Evolutionary conservation across 2,329 filamentous ascomycete species (phyloP), one percentile per base, ranked within the genome.

Genomic region (Stemphylium lycopersici): DNA sequence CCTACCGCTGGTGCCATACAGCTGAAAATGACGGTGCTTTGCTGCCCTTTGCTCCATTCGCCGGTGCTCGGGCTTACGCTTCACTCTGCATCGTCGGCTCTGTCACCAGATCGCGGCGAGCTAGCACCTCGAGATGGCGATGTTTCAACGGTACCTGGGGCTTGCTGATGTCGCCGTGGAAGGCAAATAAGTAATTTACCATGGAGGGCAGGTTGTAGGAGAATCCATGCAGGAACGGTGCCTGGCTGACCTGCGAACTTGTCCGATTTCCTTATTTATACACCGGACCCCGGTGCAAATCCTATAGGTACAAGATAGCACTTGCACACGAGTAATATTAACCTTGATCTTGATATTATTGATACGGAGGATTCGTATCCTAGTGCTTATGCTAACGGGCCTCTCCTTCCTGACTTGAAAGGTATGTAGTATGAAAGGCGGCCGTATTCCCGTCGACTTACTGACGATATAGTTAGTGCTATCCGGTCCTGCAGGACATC

Each of bases 311-410:
- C 55, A 36, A 29, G 37, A 42, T 12, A 41, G 38, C 50, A 56
- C 52, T 33, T 49, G 58, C 54, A 63, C 45, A 37, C 56, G 42
- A 52, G 50, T 57, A 61, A 56, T 57, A 50, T 54, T 63, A 68
- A 29, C 6, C 13, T 36, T 26, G 31, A 45, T 45, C 24, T 33
- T 20, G 69, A 45, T 52, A 33, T 34, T 65, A 59, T 60, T 59
- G 47, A 67, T 61, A 59, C 62, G 68, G 63, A 45, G 51, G 58
- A 59, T 53, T 38, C 53, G 29, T 37, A 54, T 53, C 59, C 61
- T 73, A 73, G 70, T 67, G 70, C 71, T 74, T 72, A 72, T 69
- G 62, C 63, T 53, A 71, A 70, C 65, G 59, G 62, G 60, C 63
- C 59, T 67, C 60, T 62, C 65, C 59, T 59, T 58, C 55, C 68